These are phyloP conservation scores for Talaromyces sp. DNA, from an alignment of 2,329 filamentous ascomycete species.

Conservation along the genomic window DNA sequence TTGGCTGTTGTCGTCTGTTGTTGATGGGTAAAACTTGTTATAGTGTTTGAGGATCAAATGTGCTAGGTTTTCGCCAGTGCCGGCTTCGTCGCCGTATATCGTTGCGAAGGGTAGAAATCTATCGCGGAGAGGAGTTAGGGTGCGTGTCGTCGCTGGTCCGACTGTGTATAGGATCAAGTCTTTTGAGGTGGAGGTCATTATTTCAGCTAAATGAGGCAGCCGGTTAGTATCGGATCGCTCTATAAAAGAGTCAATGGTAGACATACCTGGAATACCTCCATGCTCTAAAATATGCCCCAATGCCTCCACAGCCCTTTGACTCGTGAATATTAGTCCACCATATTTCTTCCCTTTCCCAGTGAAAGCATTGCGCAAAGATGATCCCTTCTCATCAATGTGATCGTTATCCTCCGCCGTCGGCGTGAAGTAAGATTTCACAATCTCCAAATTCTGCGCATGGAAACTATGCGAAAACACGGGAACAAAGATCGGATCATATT, in stretches of 20 bases:
- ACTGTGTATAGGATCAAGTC: slow-evolving; percentile 46
- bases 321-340: slow-evolving; percentile 52
- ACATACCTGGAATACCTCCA: slow-evolving; percentile 26
- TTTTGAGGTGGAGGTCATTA: slow-evolving; percentile 26
- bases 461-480: slow-evolving; percentile 49
- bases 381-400: background rate
- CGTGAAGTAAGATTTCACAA: slow-evolving; percentile 37
- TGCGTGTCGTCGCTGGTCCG: slow-evolving; percentile 58
- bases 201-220: slow-evolving; percentile 8
- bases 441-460: slow-evolving; percentile 36
- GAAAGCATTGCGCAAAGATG: slow-evolving; percentile 15
- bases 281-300: slow-evolving; percentile 28
- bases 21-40: slow-evolving; percentile 39
- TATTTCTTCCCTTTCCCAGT: slow-evolving; percentile 31
- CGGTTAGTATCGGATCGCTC: background rate
- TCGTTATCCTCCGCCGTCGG: slow-evolving; percentile 20
- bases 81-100: slow-evolving; percentile 76
- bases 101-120: slow-evolving; percentile 50
- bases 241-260: background rate
- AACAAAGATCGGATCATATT: slow-evolving; percentile 43
- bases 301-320: slow-evolving; percentile 50
- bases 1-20: slow-evolving; percentile 24
- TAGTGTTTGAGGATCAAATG: slow-evolving; percentile 79
- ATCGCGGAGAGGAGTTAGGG: slow-evolving; percentile 57
- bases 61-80: slow-evolving; percentile 79